phyloP scores from a whole-genome alignment of 768 basidiomycete species.

The Hortiboletus flavorubellus region DNA sequence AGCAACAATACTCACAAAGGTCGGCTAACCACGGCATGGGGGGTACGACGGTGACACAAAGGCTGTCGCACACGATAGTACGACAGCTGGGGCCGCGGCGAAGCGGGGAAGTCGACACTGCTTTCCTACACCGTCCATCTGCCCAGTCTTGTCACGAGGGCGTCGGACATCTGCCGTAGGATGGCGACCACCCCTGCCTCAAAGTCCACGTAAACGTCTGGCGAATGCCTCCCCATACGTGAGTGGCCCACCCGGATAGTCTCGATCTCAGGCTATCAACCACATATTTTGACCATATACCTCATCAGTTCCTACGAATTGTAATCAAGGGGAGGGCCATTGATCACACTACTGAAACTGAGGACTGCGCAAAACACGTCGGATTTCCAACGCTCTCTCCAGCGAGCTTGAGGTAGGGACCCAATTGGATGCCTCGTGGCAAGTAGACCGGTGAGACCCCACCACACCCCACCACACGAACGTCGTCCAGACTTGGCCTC shows the following conservation, averaged over 20 bases:
- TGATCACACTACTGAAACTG: slow-evolving; percentile 15
- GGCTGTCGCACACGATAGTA: slow-evolving; percentile 26
- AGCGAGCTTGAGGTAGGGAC: slow-evolving; percentile 13
- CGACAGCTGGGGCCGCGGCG: slow-evolving; percentile 33
- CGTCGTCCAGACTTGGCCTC: neutral
- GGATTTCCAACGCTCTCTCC: neutral
- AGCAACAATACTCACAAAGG: slow-evolving; percentile 7
- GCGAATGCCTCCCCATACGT: slow-evolving; percentile 26
- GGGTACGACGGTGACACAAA: slow-evolving; percentile 3
- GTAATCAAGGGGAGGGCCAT: slow-evolving; percentile 25
- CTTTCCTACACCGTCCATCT: too few relatives aligned
- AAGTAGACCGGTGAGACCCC: neutral
- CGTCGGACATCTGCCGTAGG: slow-evolving; percentile 33
- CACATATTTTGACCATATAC: slow-evolving; percentile 31
- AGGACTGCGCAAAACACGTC: slow-evolving; percentile 13
- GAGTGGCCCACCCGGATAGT: slow-evolving; percentile 32
- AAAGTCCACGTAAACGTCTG: slow-evolving; percentile 20
- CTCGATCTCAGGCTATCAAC: slow-evolving; percentile 24
- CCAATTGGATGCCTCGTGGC: slow-evolving; percentile 11
- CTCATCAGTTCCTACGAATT: slow-evolving; percentile 14
- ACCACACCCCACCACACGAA: neutral
- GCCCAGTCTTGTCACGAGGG: slow-evolving; percentile 13
- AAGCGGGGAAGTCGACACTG: neutral
- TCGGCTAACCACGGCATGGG: slow-evolving; percentile 10
- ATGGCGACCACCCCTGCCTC: slow-evolving; percentile 22